Evolutionary conservation across 192 early-diverging fungal species (phyloP), one percentile per base, ranked within the genome.

Genomic region (Entomortierella chlamydospora): DNA sequence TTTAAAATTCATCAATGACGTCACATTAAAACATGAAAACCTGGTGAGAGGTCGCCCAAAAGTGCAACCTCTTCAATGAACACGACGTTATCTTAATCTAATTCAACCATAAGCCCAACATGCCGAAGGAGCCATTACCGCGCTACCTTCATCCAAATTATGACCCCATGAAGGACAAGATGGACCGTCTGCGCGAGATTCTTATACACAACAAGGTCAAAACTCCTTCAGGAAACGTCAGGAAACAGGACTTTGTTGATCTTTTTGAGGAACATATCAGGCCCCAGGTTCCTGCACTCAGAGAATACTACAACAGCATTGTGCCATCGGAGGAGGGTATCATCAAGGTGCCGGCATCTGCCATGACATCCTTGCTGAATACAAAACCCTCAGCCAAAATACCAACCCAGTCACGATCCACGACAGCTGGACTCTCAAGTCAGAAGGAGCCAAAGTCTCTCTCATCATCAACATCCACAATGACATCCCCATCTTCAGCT

Each of bases 201-300:
- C 72, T 74, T 13, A 68, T 74, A 30, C 49, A 56, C n/a, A 26
- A 74, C 53, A 61, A 56, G 11, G 30, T 74, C 41, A 61, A 68
- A 49, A 37, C 72, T 23, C 72, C 72, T 10, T 61, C 58, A 60
- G 72, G 72, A 8, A 28, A 39, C 17, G 72, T 74, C 52, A 67
- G 52, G 30, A 74, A 68, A 37, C 57, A 58, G 37, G 57, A 74
- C 23, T 30, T 74, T 11, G 49, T 74, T 29, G 59, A 66, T 34
- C 39, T 74, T n/a, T 74, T 74, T 42, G 64, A 74, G 29, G 28
- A 55, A 12, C 64, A 74, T 34, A 74, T 74, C 64, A 26, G 64
- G 50, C 72, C 72, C 3, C 64, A 54, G 17, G 28, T 55, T 3
- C 31, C 58, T 7, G 26, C 49, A 17, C 23, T 74, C 29, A 60